Base-by-base conservation (phyloP, 2,329 filamentous ascomycete genomes). In the Pseudopyrenochaeta lycopersici region DNA sequence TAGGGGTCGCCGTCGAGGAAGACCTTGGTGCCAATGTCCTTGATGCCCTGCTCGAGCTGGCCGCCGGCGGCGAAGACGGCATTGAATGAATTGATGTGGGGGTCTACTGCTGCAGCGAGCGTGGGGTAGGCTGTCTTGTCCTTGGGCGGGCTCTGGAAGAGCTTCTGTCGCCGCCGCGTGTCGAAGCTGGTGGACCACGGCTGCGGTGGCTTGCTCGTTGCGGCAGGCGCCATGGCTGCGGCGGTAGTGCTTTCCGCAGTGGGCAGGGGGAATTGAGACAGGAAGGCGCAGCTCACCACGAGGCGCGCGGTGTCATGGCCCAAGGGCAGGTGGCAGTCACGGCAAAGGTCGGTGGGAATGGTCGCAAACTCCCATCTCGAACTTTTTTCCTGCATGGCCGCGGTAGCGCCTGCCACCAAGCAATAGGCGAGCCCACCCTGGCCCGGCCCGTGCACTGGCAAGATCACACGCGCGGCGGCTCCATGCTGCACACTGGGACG, bases 1-100 rank as follows among this genome's bases (percentile, higher is more conserved):
- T 80, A 77, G 20, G 74, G 73, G 53, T 91, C 85, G 60, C 92
- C 92, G 75, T 99, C 95, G 43, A 97, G 85, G 70, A 90, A 96
- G 4, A 86, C 86, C 78, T 94, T 96, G 60, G 86, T 90, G 68
- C 94, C 95, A 78, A 99, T 98, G 73, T 99, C 95, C 70, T 85
- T 86, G 56, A 98, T 76, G 11, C 85, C 92, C 61, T 91, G 88
- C 44, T 90, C 85, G 48, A 99, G 75, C 46, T 89, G 81, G 47
- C 90, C 91, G 76, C 89, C 84, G 52, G 84, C 82, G 29, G 88
- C 85, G 73, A 97, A 96, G 42, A 98, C 83, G 46, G 88, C 88
- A 81, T 99, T 97, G 85, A 97, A 99, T 6, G 95, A 95, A 70
- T 97, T 89, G 67, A 98, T 90, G 77, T 99, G 95, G 44, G 95